Base-by-base conservation (phyloP, 1,284 basidiomycete genomes). In the Microbotryomycetes sp. region DNA sequence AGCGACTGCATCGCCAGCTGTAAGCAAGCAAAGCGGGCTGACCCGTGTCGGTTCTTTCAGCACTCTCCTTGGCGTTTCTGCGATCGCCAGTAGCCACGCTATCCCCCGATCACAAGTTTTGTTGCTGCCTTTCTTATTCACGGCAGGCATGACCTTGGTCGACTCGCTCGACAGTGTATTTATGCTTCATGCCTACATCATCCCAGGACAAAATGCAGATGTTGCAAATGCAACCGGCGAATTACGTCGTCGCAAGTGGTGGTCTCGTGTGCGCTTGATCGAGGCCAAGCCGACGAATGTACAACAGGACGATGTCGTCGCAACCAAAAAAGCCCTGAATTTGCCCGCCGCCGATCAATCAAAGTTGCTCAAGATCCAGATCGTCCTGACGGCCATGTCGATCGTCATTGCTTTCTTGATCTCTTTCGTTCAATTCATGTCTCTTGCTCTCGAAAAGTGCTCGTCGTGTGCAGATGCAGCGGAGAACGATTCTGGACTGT, bases 121-220 rank as follows among this genome's bases (percentile, higher is more conserved):
- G 30, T 64, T 77, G 47, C 69, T 77, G 1, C 76, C 76, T 2
- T 63, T 76, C 26, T 70, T 77, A 15, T 77, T 77, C 66, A 75
- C 70, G 4, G 72, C 73, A 0, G 76, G 75, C 4, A 76, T 77
- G 76, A 71, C 69, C 1, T 61, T 73, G 15, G 73, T 76, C 52
- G 76, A 77, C 59, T 72, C 69, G 24, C 57, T 71, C 35, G 76
- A 77, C 52, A 70, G 68, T 11, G 64, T 74, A 23, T 70, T 75
- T 59, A 77, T 77, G 76, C 65, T 76, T 31, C 70, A 68, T 47
- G 75, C 74, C 11, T 77, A 77, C 56, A 67, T 66, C 21, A 48
- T 70, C 35, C 69, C 24, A 5, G 11, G 21, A 13, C 31, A 16
- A 4, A 13, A 13, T 26, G 6, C 49, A 18, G 15, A 15, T 26